A percentile compares a stretch with the other conserved stretches of the same genome.
phyloP scores from a whole-genome alignment of 352 stramenopile species.

The Pythium utonaiense region DNA sequence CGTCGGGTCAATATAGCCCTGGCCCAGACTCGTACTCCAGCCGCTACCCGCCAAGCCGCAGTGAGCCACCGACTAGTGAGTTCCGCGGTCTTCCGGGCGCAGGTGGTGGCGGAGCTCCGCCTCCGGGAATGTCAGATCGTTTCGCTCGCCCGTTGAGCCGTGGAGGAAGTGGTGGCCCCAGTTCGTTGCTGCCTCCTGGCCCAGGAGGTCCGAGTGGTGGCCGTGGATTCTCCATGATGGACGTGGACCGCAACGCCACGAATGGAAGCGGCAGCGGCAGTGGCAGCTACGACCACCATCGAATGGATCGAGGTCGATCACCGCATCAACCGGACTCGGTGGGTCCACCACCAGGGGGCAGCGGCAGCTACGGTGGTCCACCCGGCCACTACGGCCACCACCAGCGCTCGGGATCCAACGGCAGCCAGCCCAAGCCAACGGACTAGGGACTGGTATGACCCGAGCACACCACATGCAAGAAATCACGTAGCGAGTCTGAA shows the following conservation, averaged over 20 bases:
- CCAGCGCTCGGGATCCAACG: constrained; percentile 17
- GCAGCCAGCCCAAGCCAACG: constrained; percentile 16
- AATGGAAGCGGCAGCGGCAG: background rate
- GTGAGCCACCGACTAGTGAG: constrained; percentile 1
- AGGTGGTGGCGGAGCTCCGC: constrained; percentile 1
- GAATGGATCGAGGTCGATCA: constrained; percentile 21
- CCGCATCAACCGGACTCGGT: constrained; percentile 10
- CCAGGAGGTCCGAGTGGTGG: constrained; percentile 6
- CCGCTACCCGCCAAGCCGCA: constrained; percentile 16
- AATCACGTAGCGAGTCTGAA: background rate
- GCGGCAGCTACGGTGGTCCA: constrained; percentile 11
- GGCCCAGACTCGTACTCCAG: constrained; percentile 21
- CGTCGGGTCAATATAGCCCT: constrained; percentile 20
- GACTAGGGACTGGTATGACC: constrained; percentile 10
- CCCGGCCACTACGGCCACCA: constrained; percentile 17
- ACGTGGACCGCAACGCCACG: constrained; percentile 48
- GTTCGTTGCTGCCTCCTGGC: constrained; percentile 1
- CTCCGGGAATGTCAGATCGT: constrained; percentile 7
- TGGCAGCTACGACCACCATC: constrained; percentile 19
- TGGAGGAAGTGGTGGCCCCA: constrained; percentile 4
- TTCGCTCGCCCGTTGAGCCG: constrained; percentile 19
- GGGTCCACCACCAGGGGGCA: constrained; percentile 1
- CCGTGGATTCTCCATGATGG: constrained; percentile 60
- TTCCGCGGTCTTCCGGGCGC: constrained; percentile 2
- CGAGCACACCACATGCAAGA: background rate